Evolutionary conservation across 2,329 filamentous ascomycete species (phyloP).

Genomic region (Lachnellula willkommii): DNA sequence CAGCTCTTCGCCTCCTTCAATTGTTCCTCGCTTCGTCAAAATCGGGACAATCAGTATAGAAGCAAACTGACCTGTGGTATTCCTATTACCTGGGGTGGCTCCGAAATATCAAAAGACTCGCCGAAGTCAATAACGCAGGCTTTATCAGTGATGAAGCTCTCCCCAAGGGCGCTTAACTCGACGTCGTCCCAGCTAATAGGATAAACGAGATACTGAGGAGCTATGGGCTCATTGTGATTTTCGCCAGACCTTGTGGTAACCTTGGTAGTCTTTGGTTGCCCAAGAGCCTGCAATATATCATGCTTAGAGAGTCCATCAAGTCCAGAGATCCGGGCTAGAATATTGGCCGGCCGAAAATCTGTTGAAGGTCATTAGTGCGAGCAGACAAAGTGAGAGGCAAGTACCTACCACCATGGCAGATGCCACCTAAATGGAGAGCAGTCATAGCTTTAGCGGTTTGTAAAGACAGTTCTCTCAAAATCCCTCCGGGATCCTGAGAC

Average conservation of each 20-base stretch:
- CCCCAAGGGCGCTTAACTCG: background rate
- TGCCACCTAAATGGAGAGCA: conserved; percentile 23
- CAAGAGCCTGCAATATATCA: conserved; percentile 23
- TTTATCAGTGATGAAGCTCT: conserved; percentile 3
- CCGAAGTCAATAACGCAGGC: conserved; percentile 18
- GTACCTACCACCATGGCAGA: conserved; percentile 18
- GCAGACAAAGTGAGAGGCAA: no score
- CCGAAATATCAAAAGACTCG: conserved; percentile 13
- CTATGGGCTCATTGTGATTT: background rate
- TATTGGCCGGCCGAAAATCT: conserved; percentile 28
- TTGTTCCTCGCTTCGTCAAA: no score
- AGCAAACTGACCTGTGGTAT: background rate
- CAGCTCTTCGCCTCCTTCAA: no score
- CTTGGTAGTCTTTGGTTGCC: conserved; percentile 11
- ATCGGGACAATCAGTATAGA: no score
- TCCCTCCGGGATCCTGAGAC: background rate
- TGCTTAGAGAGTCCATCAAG: conserved; percentile 21
- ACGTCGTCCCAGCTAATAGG: conserved; percentile 3
- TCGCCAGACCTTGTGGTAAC: conserved; percentile 1
- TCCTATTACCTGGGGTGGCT: conserved; percentile 9
- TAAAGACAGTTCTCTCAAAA: conserved; percentile 1
- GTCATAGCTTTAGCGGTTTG: conserved; percentile 23
- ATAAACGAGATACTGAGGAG: conserved; percentile 8
- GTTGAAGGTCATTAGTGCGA: background rate
- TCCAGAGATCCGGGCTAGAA: conserved; percentile 20